Percentiles rank a stretch among this genome's conserved stretches.
Evolutionary conservation across 495 filamentous ascomycete species (phyloP).

Genomic region (Aspergillus ellipticus): DNA sequence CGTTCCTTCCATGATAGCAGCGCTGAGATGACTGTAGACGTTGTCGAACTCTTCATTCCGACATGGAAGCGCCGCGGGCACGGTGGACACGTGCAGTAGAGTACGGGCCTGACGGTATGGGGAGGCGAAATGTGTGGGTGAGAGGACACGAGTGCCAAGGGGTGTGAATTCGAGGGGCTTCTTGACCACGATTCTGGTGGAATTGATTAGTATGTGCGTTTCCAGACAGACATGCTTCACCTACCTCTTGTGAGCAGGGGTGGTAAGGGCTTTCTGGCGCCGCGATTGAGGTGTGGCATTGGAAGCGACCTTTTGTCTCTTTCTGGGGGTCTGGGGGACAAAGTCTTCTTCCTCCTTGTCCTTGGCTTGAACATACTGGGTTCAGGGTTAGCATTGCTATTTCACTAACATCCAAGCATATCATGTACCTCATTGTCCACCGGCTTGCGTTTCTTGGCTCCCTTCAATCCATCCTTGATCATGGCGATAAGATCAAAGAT

Average conservation of each 20-base stretch:
- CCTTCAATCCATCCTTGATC: slow-evolving; percentile 62
- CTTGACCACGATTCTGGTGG: slow-evolving; percentile 68
- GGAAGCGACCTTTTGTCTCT: slow-evolving; percentile 51
- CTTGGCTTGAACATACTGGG: slow-evolving; percentile 39
- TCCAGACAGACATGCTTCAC: background rate
- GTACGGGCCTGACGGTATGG: slow-evolving; percentile 90
- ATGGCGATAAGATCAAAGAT: slow-evolving; percentile 61
- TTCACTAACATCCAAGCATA: background rate
- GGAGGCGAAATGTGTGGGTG: slow-evolving; percentile 69
- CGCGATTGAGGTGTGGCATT: slow-evolving; percentile 58
- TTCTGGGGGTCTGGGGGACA: slow-evolving; percentile 54
- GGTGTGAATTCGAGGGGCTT: slow-evolving; percentile 94
- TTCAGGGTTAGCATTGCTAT: slow-evolving; percentile 11
- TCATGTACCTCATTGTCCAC: slow-evolving; percentile 49
- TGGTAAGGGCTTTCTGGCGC: slow-evolving; percentile 54
- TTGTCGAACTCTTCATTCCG: slow-evolving; percentile 86
- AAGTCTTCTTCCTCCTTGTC: slow-evolving; percentile 47
- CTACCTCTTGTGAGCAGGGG: slow-evolving; percentile 69
- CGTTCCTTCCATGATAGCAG: slow-evolving; percentile 88
- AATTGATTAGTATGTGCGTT: background rate
- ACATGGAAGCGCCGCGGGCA: slow-evolving; percentile 85
- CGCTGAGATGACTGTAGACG: slow-evolving; percentile 90
- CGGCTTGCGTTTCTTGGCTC: slow-evolving; percentile 43
- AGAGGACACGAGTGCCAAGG: slow-evolving; percentile 80
- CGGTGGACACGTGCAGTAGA: slow-evolving; percentile 86